Conservation (phyloP, 208 protist genomes). For the Trypanosoma lewisi region DNA sequence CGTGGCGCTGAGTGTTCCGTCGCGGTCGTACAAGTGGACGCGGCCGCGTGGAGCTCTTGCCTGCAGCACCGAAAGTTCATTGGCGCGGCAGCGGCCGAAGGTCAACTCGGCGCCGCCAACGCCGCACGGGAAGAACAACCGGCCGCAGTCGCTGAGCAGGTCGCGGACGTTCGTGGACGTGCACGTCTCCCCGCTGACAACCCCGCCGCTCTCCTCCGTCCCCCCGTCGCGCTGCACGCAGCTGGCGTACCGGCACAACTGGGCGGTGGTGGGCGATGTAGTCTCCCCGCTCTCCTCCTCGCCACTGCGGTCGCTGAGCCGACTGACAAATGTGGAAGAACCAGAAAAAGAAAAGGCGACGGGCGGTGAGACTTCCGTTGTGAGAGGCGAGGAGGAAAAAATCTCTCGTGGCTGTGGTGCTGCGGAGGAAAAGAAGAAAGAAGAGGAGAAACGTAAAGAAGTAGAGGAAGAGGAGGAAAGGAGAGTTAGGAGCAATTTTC, state of each 20-base stretch:
- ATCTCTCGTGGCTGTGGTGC: too few species aligned
- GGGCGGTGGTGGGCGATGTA: neutral
- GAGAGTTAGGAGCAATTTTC: neutral
- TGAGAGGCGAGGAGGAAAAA: too few species aligned
- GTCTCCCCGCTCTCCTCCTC: neutral
- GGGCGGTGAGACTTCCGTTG: too few species aligned
- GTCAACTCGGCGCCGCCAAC: conserved; percentile 1
- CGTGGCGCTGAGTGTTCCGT: too few species aligned
- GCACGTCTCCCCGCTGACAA: neutral
- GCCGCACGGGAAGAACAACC: neutral
- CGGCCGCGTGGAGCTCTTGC: conserved; percentile 11
- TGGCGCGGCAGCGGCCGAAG: conserved; percentile 9
- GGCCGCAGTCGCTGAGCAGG: neutral
- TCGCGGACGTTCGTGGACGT: neutral
- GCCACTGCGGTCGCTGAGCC: neutral
- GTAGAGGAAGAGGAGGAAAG: neutral
- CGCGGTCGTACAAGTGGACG: conserved; percentile 14
- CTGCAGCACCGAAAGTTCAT: conserved; percentile 10
- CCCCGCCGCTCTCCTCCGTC: neutral
- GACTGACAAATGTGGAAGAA: too few species aligned
- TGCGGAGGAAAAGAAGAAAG: neutral
- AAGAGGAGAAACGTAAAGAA: neutral
- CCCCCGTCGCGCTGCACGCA: neutral
- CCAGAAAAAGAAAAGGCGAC: too few species aligned
- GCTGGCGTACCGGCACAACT: neutral